These are phyloP conservation scores for Aspergillus ochraceoroseus DNA, from an alignment of 2,329 filamentous ascomycete species.

Conservation along the genomic window DNA sequence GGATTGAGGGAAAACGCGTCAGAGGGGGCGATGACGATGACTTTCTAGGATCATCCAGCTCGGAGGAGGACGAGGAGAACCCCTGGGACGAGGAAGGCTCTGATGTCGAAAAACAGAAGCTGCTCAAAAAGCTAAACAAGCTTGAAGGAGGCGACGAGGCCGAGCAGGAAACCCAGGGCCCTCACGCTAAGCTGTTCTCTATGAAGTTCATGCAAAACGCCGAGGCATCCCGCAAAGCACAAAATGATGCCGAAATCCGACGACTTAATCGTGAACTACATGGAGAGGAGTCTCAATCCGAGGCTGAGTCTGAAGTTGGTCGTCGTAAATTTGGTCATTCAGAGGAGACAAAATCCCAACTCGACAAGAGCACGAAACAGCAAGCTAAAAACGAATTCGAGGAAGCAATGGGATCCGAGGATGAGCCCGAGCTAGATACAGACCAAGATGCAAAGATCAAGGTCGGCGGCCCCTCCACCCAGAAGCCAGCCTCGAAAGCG, in stretches of 20 bases:
- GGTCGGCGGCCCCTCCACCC: slow-evolving; percentile 23
- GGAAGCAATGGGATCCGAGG: slow-evolving; percentile 52
- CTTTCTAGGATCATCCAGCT: slow-evolving; percentile 49
- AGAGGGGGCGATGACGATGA: slow-evolving; percentile 58
- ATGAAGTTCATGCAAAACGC: slow-evolving; percentile 96
- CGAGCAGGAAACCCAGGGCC: slow-evolving; percentile 37
- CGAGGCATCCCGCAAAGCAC: slow-evolving; percentile 69
- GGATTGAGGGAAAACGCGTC: slow-evolving; percentile 68
- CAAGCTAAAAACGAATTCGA: slow-evolving; percentile 56
- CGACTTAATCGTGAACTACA: slow-evolving; percentile 66
- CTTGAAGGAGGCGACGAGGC: slow-evolving; percentile 49
- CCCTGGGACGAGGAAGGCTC: slow-evolving; percentile 55
- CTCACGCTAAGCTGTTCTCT: slow-evolving; percentile 64
- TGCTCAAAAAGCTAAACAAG: slow-evolving; percentile 43
- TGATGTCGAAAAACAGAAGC: slow-evolving; percentile 35
- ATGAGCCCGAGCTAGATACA: slow-evolving; percentile 31
- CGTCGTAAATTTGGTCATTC: slow-evolving; percentile 49
- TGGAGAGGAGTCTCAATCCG: slow-evolving; percentile 55
- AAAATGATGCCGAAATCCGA: slow-evolving; percentile 71
- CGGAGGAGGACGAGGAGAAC: slow-evolving; percentile 58
- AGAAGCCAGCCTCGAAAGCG: slow-evolving; percentile 13
- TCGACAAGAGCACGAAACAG: slow-evolving; percentile 26
- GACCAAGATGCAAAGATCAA: slow-evolving; percentile 37
- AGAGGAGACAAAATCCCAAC: slow-evolving; percentile 27
- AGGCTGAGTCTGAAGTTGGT: slow-evolving; percentile 57